Evolutionary conservation across 1,284 basidiomycete species (phyloP).

Genomic region (Ustilago curta): DNA sequence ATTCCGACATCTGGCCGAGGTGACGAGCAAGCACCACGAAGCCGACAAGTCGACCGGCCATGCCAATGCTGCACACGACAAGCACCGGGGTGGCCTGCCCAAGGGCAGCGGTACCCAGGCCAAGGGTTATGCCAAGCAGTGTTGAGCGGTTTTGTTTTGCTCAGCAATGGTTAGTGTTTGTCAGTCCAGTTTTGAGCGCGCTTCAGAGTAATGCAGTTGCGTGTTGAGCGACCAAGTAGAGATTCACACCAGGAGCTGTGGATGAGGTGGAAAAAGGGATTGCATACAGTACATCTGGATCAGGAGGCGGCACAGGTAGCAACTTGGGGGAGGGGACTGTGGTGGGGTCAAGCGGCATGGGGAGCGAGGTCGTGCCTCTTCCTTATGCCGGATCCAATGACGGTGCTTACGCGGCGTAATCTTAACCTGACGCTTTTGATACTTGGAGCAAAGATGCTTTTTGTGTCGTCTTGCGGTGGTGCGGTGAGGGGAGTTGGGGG

Average conservation of each 20-base stretch:
- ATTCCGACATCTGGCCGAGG: slow-evolving; percentile 30
- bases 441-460: slow-evolving; percentile 47
- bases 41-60: slow-evolving; percentile 13
- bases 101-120: slow-evolving; percentile 45
- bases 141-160: slow-evolving; percentile 28
- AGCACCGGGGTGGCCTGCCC: slow-evolving; percentile 45
- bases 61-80: slow-evolving; percentile 42
- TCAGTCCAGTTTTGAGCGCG: too few species aligned
- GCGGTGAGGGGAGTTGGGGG: slow-evolving; percentile 28
- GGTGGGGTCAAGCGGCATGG: too few species aligned
- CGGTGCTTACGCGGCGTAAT: slow-evolving; percentile 34
- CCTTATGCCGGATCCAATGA: slow-evolving; percentile 23
- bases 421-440: slow-evolving; percentile 30
- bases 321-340: too few species aligned
- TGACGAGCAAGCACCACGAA: slow-evolving; percentile 15
- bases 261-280: too few species aligned
- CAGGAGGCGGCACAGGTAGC: too few species aligned
- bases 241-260: too few species aligned
- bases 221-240: too few species aligned
- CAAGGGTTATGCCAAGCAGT: slow-evolving; percentile 63
- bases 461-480: slow-evolving; percentile 3
- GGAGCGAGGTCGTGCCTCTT: too few species aligned
- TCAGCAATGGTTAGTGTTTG: too few species aligned
- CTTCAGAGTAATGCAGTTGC: too few species aligned
- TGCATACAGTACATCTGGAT: too few species aligned